phyloP scores from a whole-genome alignment of 2,329 filamentous ascomycete genomes.

The Diaporthe caulivora region DNA sequence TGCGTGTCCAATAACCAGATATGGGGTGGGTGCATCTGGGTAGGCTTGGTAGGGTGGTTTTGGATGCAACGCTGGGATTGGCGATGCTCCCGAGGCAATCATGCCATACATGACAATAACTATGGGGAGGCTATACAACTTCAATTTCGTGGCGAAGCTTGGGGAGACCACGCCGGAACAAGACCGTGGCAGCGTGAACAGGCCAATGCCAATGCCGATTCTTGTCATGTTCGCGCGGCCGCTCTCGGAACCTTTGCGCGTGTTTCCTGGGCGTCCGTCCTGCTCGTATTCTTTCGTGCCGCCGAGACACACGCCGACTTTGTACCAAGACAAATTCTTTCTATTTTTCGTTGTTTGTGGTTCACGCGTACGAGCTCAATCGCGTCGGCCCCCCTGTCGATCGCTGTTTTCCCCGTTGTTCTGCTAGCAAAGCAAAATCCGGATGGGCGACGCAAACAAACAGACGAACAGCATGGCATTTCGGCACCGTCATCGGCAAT shows the following conservation, averaged over 20 bases:
- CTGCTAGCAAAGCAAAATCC: not conserved
- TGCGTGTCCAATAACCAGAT: conserved; percentile 17
- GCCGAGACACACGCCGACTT: not conserved
- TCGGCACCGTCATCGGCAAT: conserved; percentile 27
- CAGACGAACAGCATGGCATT: not conserved
- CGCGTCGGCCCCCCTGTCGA: conserved; percentile 25
- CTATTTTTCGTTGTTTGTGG: not conserved
- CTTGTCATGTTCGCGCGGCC: not conserved
- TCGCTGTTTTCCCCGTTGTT: conserved; percentile 3
- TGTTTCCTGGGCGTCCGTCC: conserved; percentile 9
- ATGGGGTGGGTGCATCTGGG: not conserved
- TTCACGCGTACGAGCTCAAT: not conserved
- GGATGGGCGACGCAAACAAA: not conserved
- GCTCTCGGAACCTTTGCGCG: conserved; percentile 22
- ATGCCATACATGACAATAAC: conserved; percentile 27
- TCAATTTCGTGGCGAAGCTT: conserved; percentile 26
- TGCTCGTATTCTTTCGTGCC: conserved; percentile 10
- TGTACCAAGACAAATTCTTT: no score
- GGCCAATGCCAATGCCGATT: not conserved
- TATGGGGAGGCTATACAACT: conserved; percentile 22
- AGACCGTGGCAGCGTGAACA: not conserved
- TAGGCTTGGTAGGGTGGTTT: no score
- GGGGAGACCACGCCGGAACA: not conserved
- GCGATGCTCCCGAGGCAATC: conserved; percentile 13
- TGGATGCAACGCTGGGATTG: conserved; percentile 12